These are phyloP conservation scores for Orbilia ellipsospora DNA, from an alignment of 2,329 filamentous ascomycete species.

Conservation along the genomic window DNA sequence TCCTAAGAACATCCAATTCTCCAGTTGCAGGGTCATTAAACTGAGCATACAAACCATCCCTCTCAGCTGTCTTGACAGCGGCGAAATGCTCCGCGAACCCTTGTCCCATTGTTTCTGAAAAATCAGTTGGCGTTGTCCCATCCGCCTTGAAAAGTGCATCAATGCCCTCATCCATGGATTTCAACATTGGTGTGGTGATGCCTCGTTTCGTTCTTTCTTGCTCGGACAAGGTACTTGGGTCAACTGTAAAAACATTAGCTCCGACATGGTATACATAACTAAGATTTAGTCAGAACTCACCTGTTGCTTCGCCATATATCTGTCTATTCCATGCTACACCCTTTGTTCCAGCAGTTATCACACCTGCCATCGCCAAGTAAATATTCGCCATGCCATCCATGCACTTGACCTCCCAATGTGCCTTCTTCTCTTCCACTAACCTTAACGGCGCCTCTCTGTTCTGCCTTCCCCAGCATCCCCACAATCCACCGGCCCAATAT, in stretches of 20 bases:
- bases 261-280: not conserved
- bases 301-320: slow-evolving; percentile 69
- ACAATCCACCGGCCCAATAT: slow-evolving; percentile 81
- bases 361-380: slow-evolving; percentile 74
- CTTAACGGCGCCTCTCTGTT: slow-evolving; percentile 81
- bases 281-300: slow-evolving; percentile 17
- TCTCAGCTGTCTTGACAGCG: slow-evolving; percentile 26
- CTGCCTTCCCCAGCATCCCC: slow-evolving; percentile 83
- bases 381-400: slow-evolving; percentile 84
- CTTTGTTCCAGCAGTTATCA: slow-evolving; percentile 71
- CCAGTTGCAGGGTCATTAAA: slow-evolving; percentile 71
- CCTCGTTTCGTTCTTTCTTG: slow-evolving; percentile 67
- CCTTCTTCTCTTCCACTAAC: slow-evolving; percentile 68
- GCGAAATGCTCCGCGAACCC: slow-evolving; percentile 27
- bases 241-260: slow-evolving; percentile 60
- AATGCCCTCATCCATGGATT: slow-evolving; percentile 69
- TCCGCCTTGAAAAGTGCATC: slow-evolving; percentile 66
- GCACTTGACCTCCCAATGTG: slow-evolving; percentile 81
- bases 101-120: slow-evolving; percentile 64
- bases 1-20: slow-evolving; percentile 67
- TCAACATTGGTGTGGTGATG: slow-evolving; percentile 69
- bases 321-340: slow-evolving; percentile 66
- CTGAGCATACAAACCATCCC: slow-evolving; percentile 67
- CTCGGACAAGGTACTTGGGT: slow-evolving; percentile 67
- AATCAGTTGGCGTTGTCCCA: slow-evolving; percentile 61